phyloP scores from a whole-genome alignment of 2,329 filamentous ascomycete species.

The Clonostachys chloroleuca region DNA sequence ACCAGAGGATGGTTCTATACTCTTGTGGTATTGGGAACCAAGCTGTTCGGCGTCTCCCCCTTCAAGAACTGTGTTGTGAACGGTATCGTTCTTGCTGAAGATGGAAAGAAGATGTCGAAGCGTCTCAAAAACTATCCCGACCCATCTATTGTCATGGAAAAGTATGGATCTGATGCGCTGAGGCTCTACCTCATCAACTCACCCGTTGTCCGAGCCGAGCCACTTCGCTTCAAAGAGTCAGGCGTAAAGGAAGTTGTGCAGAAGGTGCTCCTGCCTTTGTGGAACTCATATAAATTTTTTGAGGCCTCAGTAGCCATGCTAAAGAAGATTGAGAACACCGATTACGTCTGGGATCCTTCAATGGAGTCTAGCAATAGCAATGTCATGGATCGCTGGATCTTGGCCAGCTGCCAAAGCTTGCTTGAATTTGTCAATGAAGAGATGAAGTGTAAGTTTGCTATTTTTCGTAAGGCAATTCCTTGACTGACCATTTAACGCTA shows the following conservation, averaged over 20 bases:
- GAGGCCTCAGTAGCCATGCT: conserved; percentile 80
- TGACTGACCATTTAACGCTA: conserved; percentile 9
- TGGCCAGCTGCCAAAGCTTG: conserved; percentile 87
- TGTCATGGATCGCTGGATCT: conserved; percentile 94
- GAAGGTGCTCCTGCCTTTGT: conserved; percentile 84
- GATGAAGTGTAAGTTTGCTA: conserved; percentile 63
- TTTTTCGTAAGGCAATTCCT: background rate
- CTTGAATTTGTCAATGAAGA: conserved; percentile 89
- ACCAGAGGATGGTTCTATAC: conserved; percentile 98
- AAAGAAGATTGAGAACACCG: conserved; percentile 77
- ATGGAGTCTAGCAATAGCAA: conserved; percentile 76
- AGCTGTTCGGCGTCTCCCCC: conserved; percentile 78
- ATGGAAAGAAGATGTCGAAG: conserved; percentile 99
- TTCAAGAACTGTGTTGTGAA: conserved; percentile 98
- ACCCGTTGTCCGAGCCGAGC: conserved; percentile 87
- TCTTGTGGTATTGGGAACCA: conserved; percentile 79
- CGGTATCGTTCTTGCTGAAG: conserved; percentile 87
- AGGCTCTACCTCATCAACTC: conserved; percentile 97
- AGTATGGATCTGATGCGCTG: conserved; percentile 88
- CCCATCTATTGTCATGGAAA: conserved; percentile 74
- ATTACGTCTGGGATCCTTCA: conserved; percentile 75
- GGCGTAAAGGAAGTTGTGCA: conserved; percentile 94
- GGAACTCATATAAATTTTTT: conserved; percentile 98
- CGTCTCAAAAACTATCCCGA: conserved; percentile 95
- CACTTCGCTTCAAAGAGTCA: conserved; percentile 83